phyloP scores from a whole-genome alignment of 2,329 filamentous ascomycete genomes.

The Fusarium palustre region DNA sequence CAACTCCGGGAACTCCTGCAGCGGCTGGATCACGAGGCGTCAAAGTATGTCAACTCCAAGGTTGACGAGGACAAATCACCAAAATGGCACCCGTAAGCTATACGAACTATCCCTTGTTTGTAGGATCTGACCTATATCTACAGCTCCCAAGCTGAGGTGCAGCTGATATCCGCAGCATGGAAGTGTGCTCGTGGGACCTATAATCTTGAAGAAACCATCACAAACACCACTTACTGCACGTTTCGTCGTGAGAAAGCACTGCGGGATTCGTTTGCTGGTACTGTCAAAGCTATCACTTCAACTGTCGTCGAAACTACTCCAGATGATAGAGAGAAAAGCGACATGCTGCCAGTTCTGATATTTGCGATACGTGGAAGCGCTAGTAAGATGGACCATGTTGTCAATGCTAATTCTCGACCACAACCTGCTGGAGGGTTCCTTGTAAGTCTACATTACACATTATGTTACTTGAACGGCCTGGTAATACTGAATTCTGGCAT shows the following conservation, averaged over 20 bases:
- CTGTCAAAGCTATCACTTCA: constrained; percentile 33
- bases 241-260: constrained; percentile 23
- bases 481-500: background rate
- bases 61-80: constrained; percentile 21
- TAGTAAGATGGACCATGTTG: constrained; percentile 43
- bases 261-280: constrained; percentile 20
- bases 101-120: background rate
- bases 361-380: constrained; percentile 41
- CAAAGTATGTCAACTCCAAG: constrained; percentile 39
- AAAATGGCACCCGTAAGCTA: constrained; percentile 37
- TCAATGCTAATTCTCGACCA: constrained; percentile 33
- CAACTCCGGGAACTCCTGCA: constrained; percentile 33
- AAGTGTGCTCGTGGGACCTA: constrained; percentile 37
- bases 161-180: constrained; percentile 38
- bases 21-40: constrained; percentile 40
- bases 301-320: constrained; percentile 22
- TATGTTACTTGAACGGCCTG: too few relatives aligned
- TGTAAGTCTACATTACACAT: constrained; percentile 13
- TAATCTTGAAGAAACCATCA: constrained; percentile 6
- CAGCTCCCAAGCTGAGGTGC: constrained; percentile 30
- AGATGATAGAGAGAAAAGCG: background rate
- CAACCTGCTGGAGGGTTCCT: constrained; percentile 21
- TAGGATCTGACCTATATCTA: background rate
- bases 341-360: constrained; percentile 28
- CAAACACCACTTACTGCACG: constrained; percentile 23